These are phyloP conservation scores for Cyberlindnera misumaiensis DNA, from an alignment of 805 yeast genomes.

Conservation along the genomic window DNA sequence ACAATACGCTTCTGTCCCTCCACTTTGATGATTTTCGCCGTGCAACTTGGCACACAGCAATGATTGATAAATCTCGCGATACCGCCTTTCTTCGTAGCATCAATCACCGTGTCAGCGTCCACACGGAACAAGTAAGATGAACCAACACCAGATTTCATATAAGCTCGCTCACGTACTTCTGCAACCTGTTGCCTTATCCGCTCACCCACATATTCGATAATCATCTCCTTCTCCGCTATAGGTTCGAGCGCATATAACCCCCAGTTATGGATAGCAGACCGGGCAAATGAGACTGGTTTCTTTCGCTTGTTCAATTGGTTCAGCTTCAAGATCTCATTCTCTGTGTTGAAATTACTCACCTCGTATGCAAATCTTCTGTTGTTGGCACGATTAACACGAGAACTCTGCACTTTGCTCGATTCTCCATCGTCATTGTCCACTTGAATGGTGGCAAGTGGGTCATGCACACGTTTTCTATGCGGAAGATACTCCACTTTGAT, in stretches of 20 bases:
- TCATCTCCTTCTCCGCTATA: constrained; percentile 94
- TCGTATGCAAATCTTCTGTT: constrained; percentile 88
- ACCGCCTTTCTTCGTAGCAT: constrained; percentile 96
- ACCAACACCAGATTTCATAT: constrained; percentile 87
- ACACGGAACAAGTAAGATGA: constrained; percentile 89
- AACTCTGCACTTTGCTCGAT: constrained; percentile 47
- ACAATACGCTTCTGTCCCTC: constrained; percentile 93
- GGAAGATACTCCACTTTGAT: constrained; percentile 73
- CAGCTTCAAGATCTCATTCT: constrained; percentile 72
- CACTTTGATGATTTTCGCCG: constrained; percentile 92
- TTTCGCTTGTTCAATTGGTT: constrained; percentile 85
- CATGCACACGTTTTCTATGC: constrained; percentile 63
- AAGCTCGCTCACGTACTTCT: constrained; percentile 82
- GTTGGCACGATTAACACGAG: constrained; percentile 80
- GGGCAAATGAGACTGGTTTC: constrained; percentile 93
- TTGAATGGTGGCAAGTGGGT: constrained; percentile 70
- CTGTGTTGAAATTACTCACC: constrained; percentile 76
- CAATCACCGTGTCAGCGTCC: constrained; percentile 91
- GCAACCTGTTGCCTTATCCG: constrained; percentile 90
- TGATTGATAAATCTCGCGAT: constrained; percentile 96
- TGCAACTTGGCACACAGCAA: constrained; percentile 96
- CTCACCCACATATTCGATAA: constrained; percentile 96
- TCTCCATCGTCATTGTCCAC: constrained; percentile 48
- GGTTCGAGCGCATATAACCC: constrained; percentile 95
- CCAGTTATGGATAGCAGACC: constrained; percentile 98